phyloP scores from a whole-genome alignment of 352 stramenopile species.

The Phytophthora pini region DNA sequence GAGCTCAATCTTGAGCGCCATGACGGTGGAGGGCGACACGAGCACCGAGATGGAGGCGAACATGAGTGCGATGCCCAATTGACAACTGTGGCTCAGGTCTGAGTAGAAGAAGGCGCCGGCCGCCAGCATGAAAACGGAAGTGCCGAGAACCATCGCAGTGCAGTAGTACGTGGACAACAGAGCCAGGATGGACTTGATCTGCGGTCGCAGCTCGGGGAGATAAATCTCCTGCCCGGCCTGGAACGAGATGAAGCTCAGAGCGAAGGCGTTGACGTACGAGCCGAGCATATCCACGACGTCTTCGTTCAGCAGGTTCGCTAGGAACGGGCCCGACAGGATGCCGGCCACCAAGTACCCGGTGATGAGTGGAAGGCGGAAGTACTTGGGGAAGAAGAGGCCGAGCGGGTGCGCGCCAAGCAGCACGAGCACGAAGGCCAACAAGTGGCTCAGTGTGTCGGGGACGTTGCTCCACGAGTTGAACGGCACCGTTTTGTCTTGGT shows the following conservation, averaged over 20 bases:
- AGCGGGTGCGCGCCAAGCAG: conserved; percentile 59
- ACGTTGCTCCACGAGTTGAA: conserved; percentile 47
- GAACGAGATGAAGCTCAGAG: conserved; percentile 76
- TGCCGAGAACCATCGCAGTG: conserved; percentile 59
- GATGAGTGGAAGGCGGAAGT: conserved; percentile 61
- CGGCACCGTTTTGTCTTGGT: conserved; percentile 38
- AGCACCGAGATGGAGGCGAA: conserved; percentile 74
- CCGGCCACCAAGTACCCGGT: conserved; percentile 67
- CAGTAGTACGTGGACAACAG: conserved; percentile 52
- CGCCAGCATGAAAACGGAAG: conserved; percentile 46
- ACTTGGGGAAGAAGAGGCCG: conserved; percentile 57
- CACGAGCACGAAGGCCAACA: conserved; percentile 61
- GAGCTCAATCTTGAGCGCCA: conserved; percentile 80
- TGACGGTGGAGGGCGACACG: conserved; percentile 68
- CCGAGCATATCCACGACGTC: conserved; percentile 52
- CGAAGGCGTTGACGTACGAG: conserved; percentile 61
- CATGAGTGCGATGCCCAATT: conserved; percentile 68
- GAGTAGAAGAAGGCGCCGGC: conserved; percentile 65
- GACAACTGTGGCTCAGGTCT: conserved; percentile 46
- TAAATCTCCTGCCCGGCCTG: conserved; percentile 76
- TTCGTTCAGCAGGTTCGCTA: conserved; percentile 55
- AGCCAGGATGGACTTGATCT: conserved; percentile 62
- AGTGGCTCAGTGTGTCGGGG: conserved; percentile 49
- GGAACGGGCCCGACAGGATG: conserved; percentile 60
- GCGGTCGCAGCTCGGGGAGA: conserved; percentile 55